Conservation (phyloP, 2,329 filamentous ascomycete species). For the Fusarium annulatum region DNA sequence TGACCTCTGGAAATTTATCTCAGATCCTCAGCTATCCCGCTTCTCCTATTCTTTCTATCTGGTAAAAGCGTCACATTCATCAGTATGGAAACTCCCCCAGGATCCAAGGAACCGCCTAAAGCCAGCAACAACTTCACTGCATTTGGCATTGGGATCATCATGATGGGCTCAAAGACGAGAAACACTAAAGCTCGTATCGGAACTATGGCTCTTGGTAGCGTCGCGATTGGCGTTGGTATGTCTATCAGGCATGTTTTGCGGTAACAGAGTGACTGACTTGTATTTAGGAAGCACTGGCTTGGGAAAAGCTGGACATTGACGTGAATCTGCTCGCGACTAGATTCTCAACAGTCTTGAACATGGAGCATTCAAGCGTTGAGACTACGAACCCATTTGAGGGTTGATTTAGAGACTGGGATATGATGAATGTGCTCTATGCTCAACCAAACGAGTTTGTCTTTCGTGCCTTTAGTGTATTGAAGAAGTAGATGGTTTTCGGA, state of each 20-base stretch:
- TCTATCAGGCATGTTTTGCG: not conserved
- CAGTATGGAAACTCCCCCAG: not conserved
- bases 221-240: not conserved
- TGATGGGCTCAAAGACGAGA: not conserved
- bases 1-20: not conserved
- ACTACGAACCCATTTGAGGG: conserved; percentile 1
- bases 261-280: not conserved
- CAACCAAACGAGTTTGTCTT: not conserved
- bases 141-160: not conserved
- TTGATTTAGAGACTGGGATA: not conserved
- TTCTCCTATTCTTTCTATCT: not conserved
- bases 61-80: not conserved
- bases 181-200: not conserved
- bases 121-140: not conserved
- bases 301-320: not conserved
- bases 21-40: not conserved
- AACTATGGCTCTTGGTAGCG: not conserved
- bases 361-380: not conserved
- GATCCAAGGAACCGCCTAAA: not conserved
- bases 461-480: not conserved
- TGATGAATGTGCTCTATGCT: not conserved
- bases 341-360: not conserved
- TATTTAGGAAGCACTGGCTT: not conserved
- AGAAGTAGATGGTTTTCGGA: too few relatives aligned
- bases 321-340: not conserved